These are phyloP conservation scores for Stephanodiscus minutulus DNA, from an alignment of 108 stramenopile genomes.

Conservation along the genomic window DNA sequence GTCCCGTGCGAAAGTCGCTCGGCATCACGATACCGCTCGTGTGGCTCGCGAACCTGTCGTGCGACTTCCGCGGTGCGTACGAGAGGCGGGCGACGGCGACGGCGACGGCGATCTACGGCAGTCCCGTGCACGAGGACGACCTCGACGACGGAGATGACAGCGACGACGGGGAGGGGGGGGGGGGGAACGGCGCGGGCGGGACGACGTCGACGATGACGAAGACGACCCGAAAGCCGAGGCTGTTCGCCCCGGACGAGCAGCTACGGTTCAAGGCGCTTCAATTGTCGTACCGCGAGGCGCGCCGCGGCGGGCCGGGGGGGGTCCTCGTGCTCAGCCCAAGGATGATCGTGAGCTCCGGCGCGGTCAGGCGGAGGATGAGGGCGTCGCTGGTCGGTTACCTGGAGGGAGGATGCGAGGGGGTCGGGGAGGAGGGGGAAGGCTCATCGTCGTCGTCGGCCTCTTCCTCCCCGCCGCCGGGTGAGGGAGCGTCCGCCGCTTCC, in stretches of 20 bases:
- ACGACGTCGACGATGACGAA: neutral
- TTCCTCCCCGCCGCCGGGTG: too few species aligned
- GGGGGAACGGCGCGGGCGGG: too few species aligned
- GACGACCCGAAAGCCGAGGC: neutral
- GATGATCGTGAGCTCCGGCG: neutral
- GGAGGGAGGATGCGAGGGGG: constrained; percentile 13
- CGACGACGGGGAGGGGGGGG: too few species aligned
- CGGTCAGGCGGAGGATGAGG: neutral
- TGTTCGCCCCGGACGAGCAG: neutral
- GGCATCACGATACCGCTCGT: neutral
- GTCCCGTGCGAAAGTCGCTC: neutral
- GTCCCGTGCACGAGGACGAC: neutral
- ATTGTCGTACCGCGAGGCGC: neutral
- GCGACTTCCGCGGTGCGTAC: neutral
- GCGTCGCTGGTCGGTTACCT: neutral
- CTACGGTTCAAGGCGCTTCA: neutral
- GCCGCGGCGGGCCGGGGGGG: neutral
- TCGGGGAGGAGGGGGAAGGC: neutral
- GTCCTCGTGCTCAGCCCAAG: neutral
- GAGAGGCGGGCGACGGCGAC: too few species aligned
- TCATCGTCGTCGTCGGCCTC: too few species aligned
- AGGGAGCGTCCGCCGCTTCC: too few species aligned
- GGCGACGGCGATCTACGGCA: too few species aligned
- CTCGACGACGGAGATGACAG: neutral
- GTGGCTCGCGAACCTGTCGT: neutral